These are phyloP conservation scores for Auricularia heimuer DNA, from an alignment of 768 basidiomycete genomes.

Conservation along the genomic window DNA sequence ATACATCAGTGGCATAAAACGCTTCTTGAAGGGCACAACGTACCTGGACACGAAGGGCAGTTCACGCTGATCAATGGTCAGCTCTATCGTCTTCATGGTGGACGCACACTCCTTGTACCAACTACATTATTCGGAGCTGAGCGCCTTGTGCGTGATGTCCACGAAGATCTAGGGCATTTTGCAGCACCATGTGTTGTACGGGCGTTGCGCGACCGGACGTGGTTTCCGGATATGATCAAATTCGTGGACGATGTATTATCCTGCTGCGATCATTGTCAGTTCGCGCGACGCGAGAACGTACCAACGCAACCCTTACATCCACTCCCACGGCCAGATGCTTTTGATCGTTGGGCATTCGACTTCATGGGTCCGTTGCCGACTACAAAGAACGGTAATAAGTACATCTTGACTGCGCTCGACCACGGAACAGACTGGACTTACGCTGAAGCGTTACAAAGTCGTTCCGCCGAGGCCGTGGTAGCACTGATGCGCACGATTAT, in stretches of 20 bases:
- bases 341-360: slow-evolving; percentile 14
- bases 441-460: slow-evolving; percentile 9
- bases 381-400: slow-evolving; percentile 12
- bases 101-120: neutral
- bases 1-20: too few species aligned
- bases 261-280: slow-evolving; percentile 15
- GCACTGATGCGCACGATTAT: slow-evolving; percentile 9
- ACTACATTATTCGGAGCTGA: neutral
- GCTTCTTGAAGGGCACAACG: too few species aligned
- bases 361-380: slow-evolving; percentile 14
- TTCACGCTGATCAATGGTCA: neutral
- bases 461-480: neutral
- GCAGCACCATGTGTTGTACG: slow-evolving; percentile 10
- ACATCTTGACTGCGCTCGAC: slow-evolving; percentile 14
- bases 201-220: slow-evolving; percentile 8
- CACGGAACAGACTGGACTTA: neutral
- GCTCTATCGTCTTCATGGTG: neutral
- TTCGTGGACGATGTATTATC: slow-evolving; percentile 9
- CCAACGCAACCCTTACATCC: slow-evolving; percentile 13
- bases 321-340: slow-evolving; percentile 12
- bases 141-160: neutral
- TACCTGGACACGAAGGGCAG: too few species aligned
- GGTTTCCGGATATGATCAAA: neutral
- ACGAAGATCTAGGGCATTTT: slow-evolving; percentile 14
- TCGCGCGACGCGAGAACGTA: slow-evolving; percentile 10